A percentile compares a stretch with the other conserved stretches of the same genome.
phyloP scores from a whole-genome alignment of 163 green algal species.

The Smithsoniella earleae region DNA sequence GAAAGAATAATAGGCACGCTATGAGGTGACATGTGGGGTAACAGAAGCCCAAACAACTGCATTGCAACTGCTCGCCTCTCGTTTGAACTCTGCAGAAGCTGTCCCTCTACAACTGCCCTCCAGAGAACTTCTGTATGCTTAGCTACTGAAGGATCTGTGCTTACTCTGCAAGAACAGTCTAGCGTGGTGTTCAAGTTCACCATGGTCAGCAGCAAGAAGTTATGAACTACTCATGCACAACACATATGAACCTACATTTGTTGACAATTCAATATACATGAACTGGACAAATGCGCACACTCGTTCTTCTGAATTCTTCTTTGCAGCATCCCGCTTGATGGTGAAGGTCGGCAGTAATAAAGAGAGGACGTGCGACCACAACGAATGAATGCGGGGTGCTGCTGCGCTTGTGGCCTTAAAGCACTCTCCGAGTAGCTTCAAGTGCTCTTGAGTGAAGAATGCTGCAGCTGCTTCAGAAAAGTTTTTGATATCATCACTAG shows the following conservation, averaged over 20 bases:
- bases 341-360: too few relatives aligned
- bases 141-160: too few relatives aligned
- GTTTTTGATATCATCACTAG: too few relatives aligned
- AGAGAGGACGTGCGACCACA: conserved; percentile 19
- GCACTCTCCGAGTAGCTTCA: background rate
- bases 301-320: too few relatives aligned
- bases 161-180: too few relatives aligned
- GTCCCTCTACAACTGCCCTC: background rate
- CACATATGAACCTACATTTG: too few relatives aligned
- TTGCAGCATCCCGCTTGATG: too few relatives aligned
- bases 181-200: too few relatives aligned
- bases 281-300: too few relatives aligned
- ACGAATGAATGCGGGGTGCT: background rate
- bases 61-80: conserved; percentile 3
- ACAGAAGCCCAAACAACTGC: conserved; percentile 14
- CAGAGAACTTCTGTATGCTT: conserved; percentile 1
- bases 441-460: conserved; percentile 11
- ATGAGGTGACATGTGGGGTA: conserved; percentile 6
- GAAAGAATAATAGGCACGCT: conserved; percentile 14
- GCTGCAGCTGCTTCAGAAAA: background rate
- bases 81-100: background rate
- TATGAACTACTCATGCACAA: too few relatives aligned
- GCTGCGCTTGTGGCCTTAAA: background rate
- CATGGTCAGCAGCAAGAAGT: too few relatives aligned
- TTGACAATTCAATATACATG: too few relatives aligned